Base-by-base conservation (phyloP, 108 stramenopile genomes). In the Cyclotella distinguenda region DNA sequence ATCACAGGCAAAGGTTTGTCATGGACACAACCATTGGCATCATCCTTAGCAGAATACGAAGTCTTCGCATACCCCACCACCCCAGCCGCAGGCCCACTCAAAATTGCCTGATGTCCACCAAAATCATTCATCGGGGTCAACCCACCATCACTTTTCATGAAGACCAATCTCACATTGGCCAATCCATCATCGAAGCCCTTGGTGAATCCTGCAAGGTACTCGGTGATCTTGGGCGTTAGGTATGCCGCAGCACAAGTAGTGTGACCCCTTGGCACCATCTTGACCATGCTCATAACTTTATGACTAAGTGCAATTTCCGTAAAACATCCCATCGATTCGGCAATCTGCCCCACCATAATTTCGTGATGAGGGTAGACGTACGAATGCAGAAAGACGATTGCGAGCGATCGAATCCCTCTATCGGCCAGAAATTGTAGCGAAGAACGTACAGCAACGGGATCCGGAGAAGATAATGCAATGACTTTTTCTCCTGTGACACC, bases 51-150 rank as follows among this genome's bases (percentile, higher is more conserved):
- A n/a, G 82, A 66, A 64, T 72, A 95, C n/a, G 84, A 72, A 7
- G 99, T 97, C 73, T 94, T 90, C 33, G 97, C 99, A 80, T 98
- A 99, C 7, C 99, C 99, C 25, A 98, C 97, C n/a, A 96, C 96
- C 34, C 89, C 91, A 19, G 86, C 93, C 7, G 96, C 98, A 0
- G 96, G 97, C 10, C 97, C 91, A 59, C 83, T 84, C 57, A 93
- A 46, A 33, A 99, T 94, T 13, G 97, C 97, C 50, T 95, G 90
- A 80, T 97, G 95, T 21, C 97, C 99, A 54, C 87, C 87, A 82
- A 99, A 99, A 44, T 84, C 81, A 55, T 80, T 73, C 21, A 96
- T 87, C 8, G 94, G 96, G 6, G 97, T 95, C 58, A 99, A 78
- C 18, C 98, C 98, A 5, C 98, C 98, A 78, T 99, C 98, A 43